These are phyloP conservation scores for Westerdykella aurantiaca DNA, from an alignment of 2,329 filamentous ascomycete species.

Conservation along the genomic window DNA sequence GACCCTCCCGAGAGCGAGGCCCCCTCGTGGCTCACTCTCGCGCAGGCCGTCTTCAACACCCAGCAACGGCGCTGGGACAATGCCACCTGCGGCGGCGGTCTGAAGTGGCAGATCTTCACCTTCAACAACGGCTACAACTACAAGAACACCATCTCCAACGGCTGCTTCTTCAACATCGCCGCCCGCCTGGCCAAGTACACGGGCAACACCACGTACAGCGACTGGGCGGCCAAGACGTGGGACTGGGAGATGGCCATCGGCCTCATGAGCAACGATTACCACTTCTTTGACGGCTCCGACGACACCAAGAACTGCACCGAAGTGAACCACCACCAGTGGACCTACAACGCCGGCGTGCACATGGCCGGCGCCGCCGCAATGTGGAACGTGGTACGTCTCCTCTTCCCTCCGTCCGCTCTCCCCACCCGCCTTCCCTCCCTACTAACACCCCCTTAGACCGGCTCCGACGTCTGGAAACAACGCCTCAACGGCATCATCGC, in stretches of 20 bases:
- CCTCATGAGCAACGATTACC: constrained; percentile 44
- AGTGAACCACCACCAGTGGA: constrained; percentile 44
- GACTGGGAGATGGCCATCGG: constrained; percentile 48
- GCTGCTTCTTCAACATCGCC: constrained; percentile 74
- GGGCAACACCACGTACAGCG: constrained; percentile 48
- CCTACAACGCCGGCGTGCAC: constrained; percentile 44
- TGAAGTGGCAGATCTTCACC: constrained; percentile 75
- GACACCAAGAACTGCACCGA: constrained; percentile 40
- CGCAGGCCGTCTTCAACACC: constrained; percentile 67
- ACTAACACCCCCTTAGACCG: constrained; percentile 19
- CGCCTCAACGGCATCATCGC: constrained; percentile 33
- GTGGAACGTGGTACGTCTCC: constrained; percentile 42
- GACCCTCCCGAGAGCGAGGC: constrained; percentile 39
- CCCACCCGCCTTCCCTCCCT: background rate
- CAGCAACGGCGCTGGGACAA: constrained; percentile 66
- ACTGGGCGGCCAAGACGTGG: constrained; percentile 64
- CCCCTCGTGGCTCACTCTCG: constrained; percentile 62
- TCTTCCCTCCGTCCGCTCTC: background rate
- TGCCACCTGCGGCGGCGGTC: constrained; percentile 61
- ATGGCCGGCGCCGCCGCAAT: constrained; percentile 45
- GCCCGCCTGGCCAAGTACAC: constrained; percentile 67
- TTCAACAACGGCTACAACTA: constrained; percentile 73
- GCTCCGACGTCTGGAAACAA: constrained; percentile 27
- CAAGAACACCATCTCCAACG: constrained; percentile 78
- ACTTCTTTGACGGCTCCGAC: constrained; percentile 44